Evolutionary conservation across 2,329 filamentous ascomycete genomes (phyloP), one percentile per base, ranked within the genome.

Genomic region (Diaporthe citrichinensis): DNA sequence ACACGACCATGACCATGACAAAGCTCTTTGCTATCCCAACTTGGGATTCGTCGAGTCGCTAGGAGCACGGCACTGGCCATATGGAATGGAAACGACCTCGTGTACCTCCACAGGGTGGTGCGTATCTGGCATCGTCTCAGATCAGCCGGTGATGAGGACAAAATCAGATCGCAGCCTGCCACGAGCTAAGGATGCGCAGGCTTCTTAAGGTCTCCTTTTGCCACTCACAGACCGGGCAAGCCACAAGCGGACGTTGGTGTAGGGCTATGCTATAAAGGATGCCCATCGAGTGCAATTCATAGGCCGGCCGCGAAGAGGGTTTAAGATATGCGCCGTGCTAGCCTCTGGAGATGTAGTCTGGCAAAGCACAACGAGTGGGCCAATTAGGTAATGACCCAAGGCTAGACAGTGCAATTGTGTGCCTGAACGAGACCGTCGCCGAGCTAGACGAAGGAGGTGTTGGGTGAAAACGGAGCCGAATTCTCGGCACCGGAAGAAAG

Each of bases 381-480:
- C 46, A 53, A 28, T 68, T 68, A 31, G 49, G 51, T 68, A 74
- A 46, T 46, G 55, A 57, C 46, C 53, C 39, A 41, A 28, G 51
- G 51, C 72, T 58, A 62, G 59, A 53, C 41, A 25, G 28, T 25
- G 28, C 25, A 25, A 31, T 31, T 51, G 36, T 53, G 51, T 73
- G 49, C 44, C 44, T 53, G 41, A 31, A 28, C n/a, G 25, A 39
- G 65, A 39, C 49, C 49, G 65, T 41, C 49, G 34, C n/a, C 17
- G 12, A 46, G 36, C 46, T 65, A 65, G 71, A 46, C 36, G 12
- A 34, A n/a, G 36, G 31, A 25, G 57, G 51, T 39, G 17, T 15
- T 44, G 49, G 57, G 41, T 25, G n/a, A 28, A 36, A 36, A 57
- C 58, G 65, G 72, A 72, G 58, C 74, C 65, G 55, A 44, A 49